These are phyloP conservation scores for Zasmidium angulare DNA, from an alignment of 2,329 filamentous ascomycete genomes.

Conservation along the genomic window DNA sequence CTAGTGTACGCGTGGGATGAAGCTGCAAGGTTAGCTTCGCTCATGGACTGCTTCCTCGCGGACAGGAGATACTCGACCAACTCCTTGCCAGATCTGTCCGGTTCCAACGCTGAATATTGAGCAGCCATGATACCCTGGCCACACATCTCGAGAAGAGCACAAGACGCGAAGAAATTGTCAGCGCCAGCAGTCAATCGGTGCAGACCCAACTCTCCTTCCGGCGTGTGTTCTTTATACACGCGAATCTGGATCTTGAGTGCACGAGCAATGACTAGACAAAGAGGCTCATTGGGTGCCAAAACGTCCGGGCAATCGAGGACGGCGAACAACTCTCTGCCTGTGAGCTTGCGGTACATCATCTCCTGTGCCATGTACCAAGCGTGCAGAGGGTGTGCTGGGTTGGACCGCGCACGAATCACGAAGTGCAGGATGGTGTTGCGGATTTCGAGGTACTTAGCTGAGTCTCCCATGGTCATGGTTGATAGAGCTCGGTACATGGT, in stretches of 20 bases:
- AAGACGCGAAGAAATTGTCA: not conserved
- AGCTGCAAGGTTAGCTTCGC: not conserved
- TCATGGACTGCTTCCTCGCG: not conserved
- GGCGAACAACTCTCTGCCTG: not conserved
- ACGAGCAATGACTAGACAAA: not conserved
- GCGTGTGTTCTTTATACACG: not conserved
- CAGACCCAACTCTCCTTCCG: not conserved
- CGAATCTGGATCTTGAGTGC: not conserved
- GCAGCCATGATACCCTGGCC: not conserved
- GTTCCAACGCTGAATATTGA: not conserved
- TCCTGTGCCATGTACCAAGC: not conserved
- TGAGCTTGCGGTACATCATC: not conserved
- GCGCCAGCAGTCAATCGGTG: not conserved
- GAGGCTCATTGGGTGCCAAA: not conserved
- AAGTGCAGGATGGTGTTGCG: not conserved
- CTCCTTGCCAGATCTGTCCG: not conserved
- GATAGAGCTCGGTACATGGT: constrained; percentile 1
- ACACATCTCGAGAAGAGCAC: not conserved
- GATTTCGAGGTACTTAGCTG: not conserved
- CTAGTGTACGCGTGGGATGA: not conserved
- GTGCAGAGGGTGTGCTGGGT: not conserved
- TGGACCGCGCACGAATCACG: constrained; percentile 1
- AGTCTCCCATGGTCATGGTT: not conserved
- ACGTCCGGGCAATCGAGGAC: constrained; percentile 2
- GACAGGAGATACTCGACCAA: not conserved